Evolutionary conservation across 2,329 filamentous ascomycete genomes (phyloP).

Genomic region (Colletotrichum graminicola): DNA sequence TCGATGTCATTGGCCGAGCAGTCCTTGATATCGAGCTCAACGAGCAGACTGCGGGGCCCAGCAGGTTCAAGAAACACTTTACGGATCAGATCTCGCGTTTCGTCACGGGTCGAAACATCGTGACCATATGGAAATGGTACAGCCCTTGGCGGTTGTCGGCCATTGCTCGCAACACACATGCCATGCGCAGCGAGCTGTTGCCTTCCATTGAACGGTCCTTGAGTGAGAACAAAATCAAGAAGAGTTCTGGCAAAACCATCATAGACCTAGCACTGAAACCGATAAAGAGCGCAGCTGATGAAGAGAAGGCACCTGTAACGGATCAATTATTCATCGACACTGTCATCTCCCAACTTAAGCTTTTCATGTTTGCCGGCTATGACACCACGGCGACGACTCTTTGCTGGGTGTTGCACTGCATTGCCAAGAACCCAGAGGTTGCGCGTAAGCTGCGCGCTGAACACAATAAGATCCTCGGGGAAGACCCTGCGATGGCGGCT

Average conservation of each 20-base stretch:
- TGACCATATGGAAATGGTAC: constrained; percentile 9
- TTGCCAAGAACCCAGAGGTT: constrained; percentile 44
- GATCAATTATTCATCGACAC: constrained; percentile 45
- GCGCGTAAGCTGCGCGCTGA: constrained; percentile 47
- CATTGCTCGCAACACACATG: constrained; percentile 11
- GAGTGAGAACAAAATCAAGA: neutral
- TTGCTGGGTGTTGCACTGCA: constrained; percentile 48
- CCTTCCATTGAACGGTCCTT: constrained; percentile 25
- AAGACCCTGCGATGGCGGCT: constrained; percentile 47
- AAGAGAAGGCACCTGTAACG: neutral
- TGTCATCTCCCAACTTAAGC: constrained; percentile 51
- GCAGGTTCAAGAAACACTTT: constrained; percentile 21
- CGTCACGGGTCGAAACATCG: constrained; percentile 17
- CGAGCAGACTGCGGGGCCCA: constrained; percentile 29
- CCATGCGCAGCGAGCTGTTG: constrained; percentile 22
- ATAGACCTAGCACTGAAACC: constrained; percentile 47
- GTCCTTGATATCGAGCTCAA: constrained; percentile 45
- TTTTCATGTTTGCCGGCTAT: constrained; percentile 54
- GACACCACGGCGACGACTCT: constrained; percentile 54
- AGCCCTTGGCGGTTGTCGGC: constrained; percentile 6
- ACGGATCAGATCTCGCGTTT: constrained; percentile 20
- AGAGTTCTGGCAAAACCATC: constrained; percentile 39
- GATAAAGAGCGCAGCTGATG: neutral
- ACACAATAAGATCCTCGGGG: constrained; percentile 47
- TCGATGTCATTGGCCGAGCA: constrained; percentile 56